Evolutionary conservation across 805 yeast genomes (phyloP).

Genomic region (Candida tallmaniae): DNA sequence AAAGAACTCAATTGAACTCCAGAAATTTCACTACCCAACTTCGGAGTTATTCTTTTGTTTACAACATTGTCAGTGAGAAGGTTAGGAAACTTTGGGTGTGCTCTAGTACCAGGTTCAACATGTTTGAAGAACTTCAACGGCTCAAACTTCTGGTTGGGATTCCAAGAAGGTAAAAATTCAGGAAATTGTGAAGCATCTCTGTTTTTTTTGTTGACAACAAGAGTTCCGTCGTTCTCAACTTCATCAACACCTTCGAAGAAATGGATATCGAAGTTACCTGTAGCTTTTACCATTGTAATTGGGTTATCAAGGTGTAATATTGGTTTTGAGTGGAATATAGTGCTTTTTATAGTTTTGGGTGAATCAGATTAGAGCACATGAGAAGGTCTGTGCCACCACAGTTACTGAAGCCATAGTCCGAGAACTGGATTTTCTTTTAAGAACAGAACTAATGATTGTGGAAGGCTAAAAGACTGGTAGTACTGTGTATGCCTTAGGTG

Average conservation of each 20-base stretch:
- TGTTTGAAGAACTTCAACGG: slow-evolving; percentile 53
- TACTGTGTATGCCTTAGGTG: too few relatives aligned
- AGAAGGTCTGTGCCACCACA: slow-evolving; percentile 6
- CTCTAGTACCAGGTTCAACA: slow-evolving; percentile 61
- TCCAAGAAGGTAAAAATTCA: slow-evolving; percentile 66
- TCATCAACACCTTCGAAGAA: slow-evolving; percentile 50
- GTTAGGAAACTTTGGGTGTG: slow-evolving; percentile 53
- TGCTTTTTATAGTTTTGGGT: background rate
- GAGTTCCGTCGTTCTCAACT: slow-evolving; percentile 43
- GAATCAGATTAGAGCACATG: slow-evolving; percentile 2
- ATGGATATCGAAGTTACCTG: slow-evolving; percentile 39
- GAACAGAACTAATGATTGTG: too few relatives aligned
- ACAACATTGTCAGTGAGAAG: slow-evolving; percentile 39
- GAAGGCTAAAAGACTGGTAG: too few relatives aligned
- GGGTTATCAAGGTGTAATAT: too few relatives aligned
- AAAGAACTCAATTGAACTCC: slow-evolving; percentile 59
- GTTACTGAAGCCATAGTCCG: slow-evolving; percentile 2
- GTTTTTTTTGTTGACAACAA: slow-evolving; percentile 40
- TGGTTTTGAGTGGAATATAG: background rate
- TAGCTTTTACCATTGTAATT: background rate
- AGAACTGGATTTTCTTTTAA: too few relatives aligned
- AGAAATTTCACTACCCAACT: slow-evolving; percentile 59
- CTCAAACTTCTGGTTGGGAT: slow-evolving; percentile 49
- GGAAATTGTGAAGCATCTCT: slow-evolving; percentile 38
- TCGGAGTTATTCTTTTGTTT: slow-evolving; percentile 53